Base-by-base conservation (phyloP, 352 stramenopile species). In the Pythium dissimile region DNA sequence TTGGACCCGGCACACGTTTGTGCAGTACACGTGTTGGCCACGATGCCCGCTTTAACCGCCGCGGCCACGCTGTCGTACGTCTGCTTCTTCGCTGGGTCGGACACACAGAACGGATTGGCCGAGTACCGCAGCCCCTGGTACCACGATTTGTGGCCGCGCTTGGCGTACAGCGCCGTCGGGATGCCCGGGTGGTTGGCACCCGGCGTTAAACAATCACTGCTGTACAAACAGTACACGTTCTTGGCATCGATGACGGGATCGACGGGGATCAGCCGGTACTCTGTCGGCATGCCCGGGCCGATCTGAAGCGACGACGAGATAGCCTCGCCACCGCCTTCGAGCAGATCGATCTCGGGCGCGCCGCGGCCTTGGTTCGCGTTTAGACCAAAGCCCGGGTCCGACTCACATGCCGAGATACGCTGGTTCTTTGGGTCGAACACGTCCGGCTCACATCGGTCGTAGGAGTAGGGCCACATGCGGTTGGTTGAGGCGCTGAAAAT, bases 271-370 rank as follows among this genome's bases (percentile, higher is more conserved):
- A 73, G 32, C 5, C 79, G 79, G 21, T 77, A 87, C 13, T 87
- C 63, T 7, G 69, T 54, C 2, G 81, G 81, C 69, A 87, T 87
- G 1, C 83, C 86, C 0, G 83, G 83, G 0, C 61, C 71, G 47
- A 97, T 75, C 66, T 98, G 92, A 5, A 97, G 72, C 39, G 90
- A 97, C 37, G 87, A 88, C 23, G 88, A 97, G 61, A 97, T 81
- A 5, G 78, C 66, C 7, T 63, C 67, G 10, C 86, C 73, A n/a
- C 69, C 67, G 65, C 87, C 81, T 94, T 96, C 93, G 8, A 98
- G 69, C 15, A 98, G 76, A 64, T 98, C 92, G 66, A 98, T 98
- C 60, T 98, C 94, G 0, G 94, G 93, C 23, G 91, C 85, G 27
- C 92, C 94, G 5, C 50, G 50, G 26, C 50, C 50, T 39, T 57